Conservation (phyloP, 768 basidiomycete species). For the Phylloporus scabripes region DNA sequence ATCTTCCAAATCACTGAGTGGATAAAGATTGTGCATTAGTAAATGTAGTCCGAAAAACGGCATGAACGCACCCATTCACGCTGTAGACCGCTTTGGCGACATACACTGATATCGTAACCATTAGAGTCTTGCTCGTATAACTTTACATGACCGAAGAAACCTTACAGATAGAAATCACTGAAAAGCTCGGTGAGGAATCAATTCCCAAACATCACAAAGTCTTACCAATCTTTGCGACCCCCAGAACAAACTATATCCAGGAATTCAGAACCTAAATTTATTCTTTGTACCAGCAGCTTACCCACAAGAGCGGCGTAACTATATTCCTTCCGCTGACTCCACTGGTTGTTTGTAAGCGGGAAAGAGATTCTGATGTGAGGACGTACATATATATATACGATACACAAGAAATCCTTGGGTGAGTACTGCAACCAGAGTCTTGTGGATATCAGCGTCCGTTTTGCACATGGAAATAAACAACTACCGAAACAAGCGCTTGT, state of each 20-base stretch:
- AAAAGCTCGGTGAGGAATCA: background rate
- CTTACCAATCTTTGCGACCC: background rate
- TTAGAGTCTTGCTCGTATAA: background rate
- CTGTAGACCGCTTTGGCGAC: background rate
- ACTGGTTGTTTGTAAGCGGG: too few relatives aligned
- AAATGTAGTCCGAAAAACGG: too few relatives aligned
- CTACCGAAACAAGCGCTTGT: background rate
- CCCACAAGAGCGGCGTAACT: background rate
- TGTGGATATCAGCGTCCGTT: background rate
- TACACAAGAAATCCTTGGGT: slow-evolving; percentile 1
- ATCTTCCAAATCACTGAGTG: background rate
- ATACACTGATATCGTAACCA: background rate
- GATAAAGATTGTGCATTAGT: background rate
- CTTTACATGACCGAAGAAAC: background rate
- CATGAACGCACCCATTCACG: background rate
- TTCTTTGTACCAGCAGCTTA: background rate
- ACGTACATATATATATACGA: slow-evolving; percentile 1
- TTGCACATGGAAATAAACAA: background rate
- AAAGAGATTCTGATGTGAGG: too few relatives aligned
- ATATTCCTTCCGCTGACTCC: background rate
- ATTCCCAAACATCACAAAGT: background rate
- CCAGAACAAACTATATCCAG: background rate
- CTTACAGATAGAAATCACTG: background rate
- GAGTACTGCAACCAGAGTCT: background rate
- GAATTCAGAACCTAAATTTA: background rate